Evolutionary conservation across 306 rosid species (phyloP).

Genomic region (Phaseolus lunatus): DNA sequence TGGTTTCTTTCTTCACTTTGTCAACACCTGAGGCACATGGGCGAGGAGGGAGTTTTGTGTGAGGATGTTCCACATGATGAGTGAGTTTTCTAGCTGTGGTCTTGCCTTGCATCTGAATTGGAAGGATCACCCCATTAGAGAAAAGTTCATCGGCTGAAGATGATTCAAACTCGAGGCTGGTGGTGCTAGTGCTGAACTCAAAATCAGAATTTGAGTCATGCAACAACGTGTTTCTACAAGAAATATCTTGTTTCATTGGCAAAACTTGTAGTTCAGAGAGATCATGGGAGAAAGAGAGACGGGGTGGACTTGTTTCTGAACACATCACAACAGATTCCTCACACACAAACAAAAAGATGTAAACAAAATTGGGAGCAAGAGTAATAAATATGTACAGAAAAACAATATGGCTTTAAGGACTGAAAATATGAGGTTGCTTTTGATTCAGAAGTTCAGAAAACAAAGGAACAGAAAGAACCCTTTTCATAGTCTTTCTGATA

Average conservation of each 20-base stretch:
- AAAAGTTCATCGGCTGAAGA: conserved; percentile 92
- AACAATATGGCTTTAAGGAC: conserved; percentile 34
- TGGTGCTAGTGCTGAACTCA: conserved; percentile 66
- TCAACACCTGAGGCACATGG: conserved; percentile 48
- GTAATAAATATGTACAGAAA: conserved; percentile 7
- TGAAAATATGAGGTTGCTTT: conserved; percentile 38
- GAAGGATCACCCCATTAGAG: conserved; percentile 80
- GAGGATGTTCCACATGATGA: conserved; percentile 33
- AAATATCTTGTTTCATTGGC: conserved; percentile 40
- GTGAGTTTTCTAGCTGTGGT: conserved; percentile 36
- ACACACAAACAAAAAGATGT: background rate
- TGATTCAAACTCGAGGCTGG: conserved; percentile 52
- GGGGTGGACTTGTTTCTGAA: conserved; percentile 73
- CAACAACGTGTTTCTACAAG: conserved; percentile 55
- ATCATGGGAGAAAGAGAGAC: conserved; percentile 78
- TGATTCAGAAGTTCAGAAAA: conserved; percentile 51
- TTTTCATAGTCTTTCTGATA: conserved; percentile 19
- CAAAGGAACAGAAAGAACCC: conserved; percentile 22
- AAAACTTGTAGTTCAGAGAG: conserved; percentile 40
- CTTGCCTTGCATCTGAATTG: conserved; percentile 57
- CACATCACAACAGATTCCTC: conserved; percentile 54
- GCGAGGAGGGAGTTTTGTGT: conserved; percentile 55
- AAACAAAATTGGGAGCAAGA: background rate
- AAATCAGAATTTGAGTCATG: conserved; percentile 73
- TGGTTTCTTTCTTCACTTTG: conserved; percentile 58